Conservation (phyloP, 2,329 filamentous ascomycete genomes). For the Sporothrix phasma region DNA sequence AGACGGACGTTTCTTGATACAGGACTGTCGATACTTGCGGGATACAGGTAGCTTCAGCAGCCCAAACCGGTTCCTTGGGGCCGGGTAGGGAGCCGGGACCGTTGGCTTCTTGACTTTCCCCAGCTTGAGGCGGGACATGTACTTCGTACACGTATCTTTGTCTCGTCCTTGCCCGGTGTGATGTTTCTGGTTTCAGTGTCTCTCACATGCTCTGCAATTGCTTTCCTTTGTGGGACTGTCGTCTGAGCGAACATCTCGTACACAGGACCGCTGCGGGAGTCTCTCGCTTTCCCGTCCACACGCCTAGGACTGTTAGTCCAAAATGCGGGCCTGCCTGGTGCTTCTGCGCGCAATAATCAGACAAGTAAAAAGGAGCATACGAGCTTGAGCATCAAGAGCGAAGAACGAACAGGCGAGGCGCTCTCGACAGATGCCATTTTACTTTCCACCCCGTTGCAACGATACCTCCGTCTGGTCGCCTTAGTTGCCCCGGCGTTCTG, state of each 20-base stretch:
- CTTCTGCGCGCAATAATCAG: not conserved
- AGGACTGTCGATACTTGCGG: not conserved
- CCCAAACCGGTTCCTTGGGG: not conserved
- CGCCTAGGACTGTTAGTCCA: not conserved
- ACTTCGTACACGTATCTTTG: too few relatives aligned
- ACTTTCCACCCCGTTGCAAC: not conserved
- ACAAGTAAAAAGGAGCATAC: not conserved
- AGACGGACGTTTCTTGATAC: not conserved
- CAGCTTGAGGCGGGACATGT: not conserved
- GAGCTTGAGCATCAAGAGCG: not conserved
- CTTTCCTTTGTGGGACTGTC: too few relatives aligned
- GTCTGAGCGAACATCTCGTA: too few relatives aligned
- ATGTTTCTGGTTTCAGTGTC: too few relatives aligned
- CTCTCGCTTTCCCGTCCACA: not conserved
- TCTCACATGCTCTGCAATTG: too few relatives aligned
- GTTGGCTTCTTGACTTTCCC: not conserved
- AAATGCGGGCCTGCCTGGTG: not conserved
- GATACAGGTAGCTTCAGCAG: not conserved
- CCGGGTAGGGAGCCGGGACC: not conserved
- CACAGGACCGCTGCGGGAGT: not conserved
- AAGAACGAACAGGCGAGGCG: not conserved
- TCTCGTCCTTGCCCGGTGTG: too few relatives aligned
- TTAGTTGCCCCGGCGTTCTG: not conserved
- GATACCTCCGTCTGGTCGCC: not conserved
- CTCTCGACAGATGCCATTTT: not conserved